Evolutionary conservation across 805 yeast species (phyloP).

Genomic region (Millerozyma miso): DNA sequence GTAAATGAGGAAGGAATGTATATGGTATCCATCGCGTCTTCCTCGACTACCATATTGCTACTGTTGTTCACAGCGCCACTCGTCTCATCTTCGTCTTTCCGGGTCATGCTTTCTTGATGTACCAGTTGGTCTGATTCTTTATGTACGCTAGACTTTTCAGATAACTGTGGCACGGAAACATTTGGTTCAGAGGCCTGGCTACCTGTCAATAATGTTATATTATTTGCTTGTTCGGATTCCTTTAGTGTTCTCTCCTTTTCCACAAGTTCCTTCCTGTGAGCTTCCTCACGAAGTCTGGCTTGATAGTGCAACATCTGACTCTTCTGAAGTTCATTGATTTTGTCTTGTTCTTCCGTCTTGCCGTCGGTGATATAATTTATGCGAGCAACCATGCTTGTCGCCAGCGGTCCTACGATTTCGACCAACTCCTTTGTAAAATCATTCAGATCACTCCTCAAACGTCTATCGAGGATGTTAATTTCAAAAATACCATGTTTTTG

Average conservation of each 20-base stretch:
- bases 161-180: not conserved
- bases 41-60: not conserved
- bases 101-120: not conserved
- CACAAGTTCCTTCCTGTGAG: constrained; percentile 7
- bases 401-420: constrained; percentile 16
- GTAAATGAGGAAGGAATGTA: constrained; percentile 1
- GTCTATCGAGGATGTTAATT: constrained; percentile 12
- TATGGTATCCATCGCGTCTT: not conserved
- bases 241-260: not conserved
- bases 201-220: not conserved
- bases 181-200: no score
- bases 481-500: constrained; percentile 2
- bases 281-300: constrained; percentile 6
- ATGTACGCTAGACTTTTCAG: not conserved
- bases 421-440: constrained; percentile 8
- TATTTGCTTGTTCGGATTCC: not conserved
- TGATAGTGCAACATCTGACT: constrained; percentile 1
- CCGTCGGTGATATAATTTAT: constrained; percentile 13
- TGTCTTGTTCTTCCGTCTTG: constrained; percentile 2
- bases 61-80: not conserved
- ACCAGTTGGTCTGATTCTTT: not conserved
- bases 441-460: not conserved
- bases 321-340: constrained; percentile 1
- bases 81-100: not conserved
- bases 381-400: constrained; percentile 22